Base-by-base conservation (phyloP, 148 eudicot genomes). In the Rhododendron ovatum region DNA sequence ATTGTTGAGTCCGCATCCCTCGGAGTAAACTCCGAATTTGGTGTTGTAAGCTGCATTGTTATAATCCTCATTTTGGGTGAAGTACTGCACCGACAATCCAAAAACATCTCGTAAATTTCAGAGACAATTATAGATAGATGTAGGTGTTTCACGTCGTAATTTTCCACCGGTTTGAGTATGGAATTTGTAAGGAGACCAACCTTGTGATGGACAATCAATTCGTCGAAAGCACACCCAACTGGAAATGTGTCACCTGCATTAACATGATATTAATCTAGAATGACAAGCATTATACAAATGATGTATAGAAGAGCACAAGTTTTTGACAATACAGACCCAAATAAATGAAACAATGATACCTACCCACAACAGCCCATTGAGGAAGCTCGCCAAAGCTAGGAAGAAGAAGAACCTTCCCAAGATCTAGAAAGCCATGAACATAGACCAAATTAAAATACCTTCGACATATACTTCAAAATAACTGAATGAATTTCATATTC, bases 321-420 rank as follows among this genome's bases (percentile, higher is more conserved):
- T 22, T 15, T 18, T 18, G 28, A 4, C 5, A 11, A 11, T 47
- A 53, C 30, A 3, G 33, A 12, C 33, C 12, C 3, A 7, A 45
- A 69, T 24, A 78, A 55, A 26, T 50, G 71, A 8, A 53, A 8
- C 20, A 57, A 67, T 33, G 78, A 41, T 22, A 75, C 88, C 43
- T 85, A 65, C 93, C 99, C 0, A 95, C 99, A 71, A 96, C 98
- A 28, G 99, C 99, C 98, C 99, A 96, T 87, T 96, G 99, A 67
- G 99, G 98, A 37, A 96, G 95, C 78, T 61, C 92, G 10, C 99
- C 99, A 74, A 95, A 97, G 84, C 90, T 90, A 18, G 98, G 98
- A 88, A 86, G 98, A 81, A 91, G 90, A 57, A 96, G 93, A 85
- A 96, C 99, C 91, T 96, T 96, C 13, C 99, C 99, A 37, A 96